These are phyloP conservation scores for Piromyces finnis DNA, from an alignment of 192 early-diverging fungal genomes.

Conservation along the genomic window DNA sequence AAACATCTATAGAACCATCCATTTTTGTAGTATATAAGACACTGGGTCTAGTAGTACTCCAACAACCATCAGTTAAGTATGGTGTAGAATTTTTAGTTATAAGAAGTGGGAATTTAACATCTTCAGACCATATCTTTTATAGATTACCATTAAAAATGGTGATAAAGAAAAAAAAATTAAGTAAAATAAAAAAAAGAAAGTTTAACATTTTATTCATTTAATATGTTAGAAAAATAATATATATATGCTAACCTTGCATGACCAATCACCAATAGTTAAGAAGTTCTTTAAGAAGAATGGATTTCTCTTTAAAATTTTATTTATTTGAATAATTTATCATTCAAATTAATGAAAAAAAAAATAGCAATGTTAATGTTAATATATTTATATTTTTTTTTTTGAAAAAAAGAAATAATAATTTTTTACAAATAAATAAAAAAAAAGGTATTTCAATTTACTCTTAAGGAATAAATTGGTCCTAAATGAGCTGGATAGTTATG, in stretches of 20 bases:
- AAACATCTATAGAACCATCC: conserved; percentile 35
- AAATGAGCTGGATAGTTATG: conserved; percentile 39
- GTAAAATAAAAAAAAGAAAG: too few species aligned
- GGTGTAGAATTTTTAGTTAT: conserved; percentile 20
- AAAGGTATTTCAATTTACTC: too few species aligned
- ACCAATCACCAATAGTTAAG: conserved; percentile 40
- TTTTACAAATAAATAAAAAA: too few species aligned
- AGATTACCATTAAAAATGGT: too few species aligned
- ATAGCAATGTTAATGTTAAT: too few species aligned
- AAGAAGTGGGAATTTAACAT: conserved; percentile 35
- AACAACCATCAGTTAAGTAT: conserved; percentile 38
- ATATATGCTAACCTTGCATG: conserved; percentile 16
- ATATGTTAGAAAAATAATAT: too few species aligned
- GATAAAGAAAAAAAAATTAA: too few species aligned
- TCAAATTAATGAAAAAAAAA: too few species aligned
- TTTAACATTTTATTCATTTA: too few species aligned
- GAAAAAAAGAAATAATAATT: too few species aligned
- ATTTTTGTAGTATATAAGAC: conserved; percentile 37
- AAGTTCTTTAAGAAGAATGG: conserved; percentile 48
- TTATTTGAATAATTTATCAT: neutral
- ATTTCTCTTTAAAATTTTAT: conserved; percentile 15
- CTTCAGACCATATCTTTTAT: conserved; percentile 35
- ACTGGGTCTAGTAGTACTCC: conserved; percentile 31
- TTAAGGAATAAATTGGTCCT: conserved; percentile 30
- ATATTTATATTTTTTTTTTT: too few species aligned